A percentile compares a stretch with the other conserved stretches of the same genome.
Evolutionary conservation across 2,329 filamentous ascomycete species (phyloP).

Genomic region (Bipolaris zeicola): DNA sequence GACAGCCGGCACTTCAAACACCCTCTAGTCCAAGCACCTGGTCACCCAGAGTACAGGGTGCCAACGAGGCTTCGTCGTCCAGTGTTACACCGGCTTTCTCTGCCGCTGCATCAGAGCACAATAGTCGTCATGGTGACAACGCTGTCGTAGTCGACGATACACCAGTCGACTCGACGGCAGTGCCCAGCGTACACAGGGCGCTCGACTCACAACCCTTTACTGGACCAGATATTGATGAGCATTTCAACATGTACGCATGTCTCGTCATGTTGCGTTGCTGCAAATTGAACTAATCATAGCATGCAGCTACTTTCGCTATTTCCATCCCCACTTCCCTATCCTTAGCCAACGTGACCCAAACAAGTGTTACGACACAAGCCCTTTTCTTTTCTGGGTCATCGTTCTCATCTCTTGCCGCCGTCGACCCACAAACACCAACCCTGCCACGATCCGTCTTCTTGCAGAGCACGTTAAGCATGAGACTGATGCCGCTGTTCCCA

Average conservation of each 20-base stretch:
- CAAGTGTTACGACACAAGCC: neutral
- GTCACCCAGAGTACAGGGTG: neutral
- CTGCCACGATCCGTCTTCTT: neutral
- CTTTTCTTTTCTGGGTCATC: neutral
- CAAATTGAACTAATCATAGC: neutral
- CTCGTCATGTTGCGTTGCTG: neutral
- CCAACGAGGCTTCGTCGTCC: neutral
- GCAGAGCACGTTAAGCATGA: neutral
- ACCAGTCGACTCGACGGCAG: neutral
- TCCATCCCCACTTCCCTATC: neutral
- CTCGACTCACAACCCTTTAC: neutral
- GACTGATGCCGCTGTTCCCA: neutral
- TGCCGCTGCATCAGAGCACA: neutral
- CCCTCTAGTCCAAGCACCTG: neutral
- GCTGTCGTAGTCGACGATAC: neutral
- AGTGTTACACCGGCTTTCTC: neutral
- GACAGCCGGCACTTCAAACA: neutral
- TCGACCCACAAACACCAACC: neutral
- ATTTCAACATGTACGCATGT: neutral
- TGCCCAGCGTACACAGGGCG: neutral
- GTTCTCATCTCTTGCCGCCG: neutral
- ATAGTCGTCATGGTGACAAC: neutral
- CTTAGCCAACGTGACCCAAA: neutral
- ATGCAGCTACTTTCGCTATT: slow-evolving; percentile 1
- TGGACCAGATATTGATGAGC: neutral